These are phyloP conservation scores for Guadua angustifolia DNA, from an alignment of 176 grass and related monocot species.

Conservation along the genomic window DNA sequence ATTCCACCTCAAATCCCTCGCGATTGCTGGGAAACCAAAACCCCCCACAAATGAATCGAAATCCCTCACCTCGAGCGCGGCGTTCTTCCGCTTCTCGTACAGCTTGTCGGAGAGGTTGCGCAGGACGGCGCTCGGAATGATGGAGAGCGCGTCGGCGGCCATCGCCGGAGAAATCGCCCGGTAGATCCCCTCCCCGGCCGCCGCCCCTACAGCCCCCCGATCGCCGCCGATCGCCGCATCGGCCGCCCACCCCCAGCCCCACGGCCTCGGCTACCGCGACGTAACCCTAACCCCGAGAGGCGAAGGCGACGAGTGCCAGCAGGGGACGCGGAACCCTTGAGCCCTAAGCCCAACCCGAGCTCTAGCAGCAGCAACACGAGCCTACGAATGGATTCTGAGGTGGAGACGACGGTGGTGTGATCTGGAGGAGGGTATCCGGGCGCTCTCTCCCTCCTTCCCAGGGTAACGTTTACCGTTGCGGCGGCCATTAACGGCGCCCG, in stretches of 20 bases:
- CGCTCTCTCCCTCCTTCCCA: conserved; percentile 36
- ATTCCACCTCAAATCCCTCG: conserved; percentile 15
- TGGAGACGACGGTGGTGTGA: conserved; percentile 51
- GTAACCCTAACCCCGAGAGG: conserved; percentile 43
- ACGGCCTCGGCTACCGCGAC: conserved; percentile 24
- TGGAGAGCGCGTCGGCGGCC: conserved; percentile 70
- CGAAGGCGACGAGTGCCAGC: not conserved
- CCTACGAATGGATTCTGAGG: conserved; percentile 48
- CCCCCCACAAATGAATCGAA: conserved; percentile 14
- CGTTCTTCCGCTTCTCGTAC: conserved; percentile 99
- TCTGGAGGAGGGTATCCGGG: conserved; percentile 54
- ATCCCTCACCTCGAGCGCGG: conserved; percentile 86
- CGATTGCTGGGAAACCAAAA: conserved; percentile 9
- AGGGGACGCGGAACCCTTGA: conserved; percentile 32
- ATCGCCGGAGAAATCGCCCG: conserved; percentile 39
- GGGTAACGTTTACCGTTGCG: conserved; percentile 65
- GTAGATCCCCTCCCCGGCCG: conserved; percentile 39
- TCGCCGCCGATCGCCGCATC: conserved; percentile 68
- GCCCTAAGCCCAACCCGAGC: conserved; percentile 41
- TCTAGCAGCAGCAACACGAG: not conserved
- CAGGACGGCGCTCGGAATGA: conserved; percentile 82
- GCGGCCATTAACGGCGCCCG: conserved; percentile 59
- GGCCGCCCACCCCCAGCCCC: conserved; percentile 35
- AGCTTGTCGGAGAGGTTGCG: conserved; percentile 98
- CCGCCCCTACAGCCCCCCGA: conserved; percentile 41